Evolutionary conservation across 768 basidiomycete genomes (phyloP).

Genomic region (Tylopilus sp.): DNA sequence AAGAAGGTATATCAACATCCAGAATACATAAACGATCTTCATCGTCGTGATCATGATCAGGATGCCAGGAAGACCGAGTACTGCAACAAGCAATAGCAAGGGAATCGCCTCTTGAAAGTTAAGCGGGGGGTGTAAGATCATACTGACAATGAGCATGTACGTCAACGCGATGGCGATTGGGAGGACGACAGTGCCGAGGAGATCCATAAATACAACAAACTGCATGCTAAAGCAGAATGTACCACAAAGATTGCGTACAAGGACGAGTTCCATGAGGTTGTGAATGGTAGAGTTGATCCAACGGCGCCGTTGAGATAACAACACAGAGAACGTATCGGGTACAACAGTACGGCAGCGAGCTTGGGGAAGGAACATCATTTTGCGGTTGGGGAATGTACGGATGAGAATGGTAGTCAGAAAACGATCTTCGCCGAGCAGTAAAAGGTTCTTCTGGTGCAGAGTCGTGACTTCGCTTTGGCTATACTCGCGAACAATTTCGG

Average conservation of each 20-base stretch:
- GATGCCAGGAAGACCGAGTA: conserved; percentile 90
- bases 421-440: conserved; percentile 96
- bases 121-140: conserved; percentile 76
- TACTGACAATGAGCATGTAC: conserved; percentile 79
- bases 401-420: conserved; percentile 96
- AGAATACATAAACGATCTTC: conserved; percentile 93
- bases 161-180: conserved; percentile 93
- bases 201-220: conserved; percentile 98
- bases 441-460: conserved; percentile 95
- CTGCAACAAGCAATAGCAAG: conserved; percentile 80
- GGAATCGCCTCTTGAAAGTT: conserved; percentile 93
- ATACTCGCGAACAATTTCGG: conserved; percentile 96
- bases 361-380: conserved; percentile 99
- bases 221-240: conserved; percentile 99
- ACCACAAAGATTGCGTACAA: conserved; percentile 94
- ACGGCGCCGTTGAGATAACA: conserved; percentile 94
- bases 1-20: conserved; percentile 94
- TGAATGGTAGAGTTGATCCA: conserved; percentile 99
- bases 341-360: conserved; percentile 93
- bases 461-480: conserved; percentile 92
- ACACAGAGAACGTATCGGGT: conserved; percentile 89
- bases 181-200: conserved; percentile 86
- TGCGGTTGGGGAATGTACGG: conserved; percentile 95
- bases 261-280: conserved; percentile 98
- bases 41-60: conserved; percentile 92